phyloP scores from a whole-genome alignment of 2,329 filamentous ascomycete genomes.

The Chaetomium sp. region DNA sequence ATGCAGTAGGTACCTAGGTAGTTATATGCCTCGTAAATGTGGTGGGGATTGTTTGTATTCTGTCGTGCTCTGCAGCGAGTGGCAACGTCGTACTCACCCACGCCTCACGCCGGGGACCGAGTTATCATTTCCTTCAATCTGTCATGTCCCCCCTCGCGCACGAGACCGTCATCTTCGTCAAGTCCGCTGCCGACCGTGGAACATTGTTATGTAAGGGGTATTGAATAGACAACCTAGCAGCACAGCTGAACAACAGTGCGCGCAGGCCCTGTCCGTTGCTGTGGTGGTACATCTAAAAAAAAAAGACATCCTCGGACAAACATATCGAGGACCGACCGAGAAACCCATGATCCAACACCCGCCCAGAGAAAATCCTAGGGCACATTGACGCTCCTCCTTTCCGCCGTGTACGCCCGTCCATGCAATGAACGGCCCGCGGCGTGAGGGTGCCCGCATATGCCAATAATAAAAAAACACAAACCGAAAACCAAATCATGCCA shows the following conservation, averaged over 20 bases:
- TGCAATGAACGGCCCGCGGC: slow-evolving; percentile 16
- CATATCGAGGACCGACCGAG: neutral
- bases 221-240: slow-evolving; percentile 9
- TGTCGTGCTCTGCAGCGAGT: neutral
- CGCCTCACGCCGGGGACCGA: neutral
- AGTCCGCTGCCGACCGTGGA: neutral
- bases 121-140: neutral
- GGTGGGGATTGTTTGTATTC: neutral
- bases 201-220: slow-evolving; percentile 1
- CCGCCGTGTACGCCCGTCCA: slow-evolving; percentile 18
- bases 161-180: neutral
- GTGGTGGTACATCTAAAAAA: slow-evolving; percentile 16
- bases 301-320: neutral
- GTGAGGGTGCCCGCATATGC: slow-evolving; percentile 20
- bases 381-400: slow-evolving; percentile 1
- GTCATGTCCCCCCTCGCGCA: neutral
- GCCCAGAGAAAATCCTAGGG: slow-evolving; percentile 5
- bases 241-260: slow-evolving; percentile 1
- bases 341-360: slow-evolving; percentile 21
- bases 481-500: slow-evolving; percentile 17
- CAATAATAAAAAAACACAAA: slow-evolving; percentile 17
- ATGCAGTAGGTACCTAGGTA: neutral
- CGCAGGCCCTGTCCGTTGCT: slow-evolving; percentile 10
- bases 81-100: too few relatives aligned
- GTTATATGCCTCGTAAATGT: neutral